Percentiles rank a stretch among this genome's conserved stretches.
phyloP scores from a whole-genome alignment of 2,329 filamentous ascomycete species.

The Penicillium freii region DNA sequence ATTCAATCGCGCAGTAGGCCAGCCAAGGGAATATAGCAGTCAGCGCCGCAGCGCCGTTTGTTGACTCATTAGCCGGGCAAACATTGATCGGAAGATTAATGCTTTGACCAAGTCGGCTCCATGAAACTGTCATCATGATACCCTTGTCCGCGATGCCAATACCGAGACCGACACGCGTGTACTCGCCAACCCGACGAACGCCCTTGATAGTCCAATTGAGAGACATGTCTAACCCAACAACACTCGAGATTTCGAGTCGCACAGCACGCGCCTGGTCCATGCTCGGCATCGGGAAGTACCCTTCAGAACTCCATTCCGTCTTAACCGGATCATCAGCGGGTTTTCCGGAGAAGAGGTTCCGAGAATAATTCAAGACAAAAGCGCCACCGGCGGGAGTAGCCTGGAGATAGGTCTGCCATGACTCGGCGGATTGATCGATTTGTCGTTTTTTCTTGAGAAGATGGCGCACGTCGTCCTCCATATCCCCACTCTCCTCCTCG shows the following conservation, averaged over 20 bases:
- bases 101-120: slow-evolving; percentile 42
- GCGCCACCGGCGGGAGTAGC: slow-evolving; percentile 30
- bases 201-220: slow-evolving; percentile 39
- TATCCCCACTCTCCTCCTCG: slow-evolving; percentile 22
- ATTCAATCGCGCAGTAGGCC: slow-evolving; percentile 43
- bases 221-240: slow-evolving; percentile 29
- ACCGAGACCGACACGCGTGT: slow-evolving; percentile 41
- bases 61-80: slow-evolving; percentile 35
- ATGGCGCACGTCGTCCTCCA: slow-evolving; percentile 14
- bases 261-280: slow-evolving; percentile 33
- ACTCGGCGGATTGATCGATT: slow-evolving; percentile 29
- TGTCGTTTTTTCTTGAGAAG: slow-evolving; percentile 16
- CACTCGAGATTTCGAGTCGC: slow-evolving; percentile 34
- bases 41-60: slow-evolving; percentile 34
- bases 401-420: slow-evolving; percentile 34
- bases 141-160: slow-evolving; percentile 39
- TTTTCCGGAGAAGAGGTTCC: slow-evolving; percentile 40
- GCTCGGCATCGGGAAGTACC: slow-evolving; percentile 35
- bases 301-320: slow-evolving; percentile 44
- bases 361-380: slow-evolving; percentile 36
- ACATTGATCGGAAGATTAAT: slow-evolving; percentile 42
- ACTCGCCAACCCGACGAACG: slow-evolving; percentile 37
- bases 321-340: slow-evolving; percentile 32
- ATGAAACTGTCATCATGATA: slow-evolving; percentile 40
- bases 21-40: slow-evolving; percentile 41